Conservation (phyloP, 78 protist genomes). For the Dictyostelium firmibasis region DNA sequence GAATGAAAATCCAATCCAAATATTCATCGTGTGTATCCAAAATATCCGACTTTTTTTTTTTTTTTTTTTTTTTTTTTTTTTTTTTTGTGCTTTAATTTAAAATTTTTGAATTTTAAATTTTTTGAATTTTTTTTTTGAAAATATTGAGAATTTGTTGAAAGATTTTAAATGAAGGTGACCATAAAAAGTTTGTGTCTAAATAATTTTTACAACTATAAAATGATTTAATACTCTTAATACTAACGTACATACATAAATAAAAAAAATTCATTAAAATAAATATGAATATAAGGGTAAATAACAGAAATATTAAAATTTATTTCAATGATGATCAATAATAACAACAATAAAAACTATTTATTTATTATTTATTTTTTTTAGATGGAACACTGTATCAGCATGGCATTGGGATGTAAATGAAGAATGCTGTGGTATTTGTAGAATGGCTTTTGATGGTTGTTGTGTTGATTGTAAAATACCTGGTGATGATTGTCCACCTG, state of each 20-base stretch:
- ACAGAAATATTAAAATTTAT: background rate
- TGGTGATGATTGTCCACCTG: constrained; percentile 95
- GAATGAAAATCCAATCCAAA: too few species aligned
- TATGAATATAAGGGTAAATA: background rate
- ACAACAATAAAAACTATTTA: background rate
- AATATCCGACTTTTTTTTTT: too few species aligned
- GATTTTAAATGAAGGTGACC: constrained; percentile 7
- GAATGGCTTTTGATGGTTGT: constrained; percentile 87
- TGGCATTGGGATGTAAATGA: constrained; percentile 90
- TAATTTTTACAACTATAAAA: too few species aligned
- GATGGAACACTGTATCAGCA: constrained; percentile 66
- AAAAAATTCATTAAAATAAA: too few species aligned
- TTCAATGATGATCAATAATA: background rate
- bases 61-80: too few species aligned
- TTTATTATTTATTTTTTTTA: background rate
- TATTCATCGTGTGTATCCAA: too few species aligned
- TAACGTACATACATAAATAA: too few species aligned
- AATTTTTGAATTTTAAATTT: too few species aligned
- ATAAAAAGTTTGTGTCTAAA: background rate
- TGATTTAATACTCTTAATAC: too few species aligned
- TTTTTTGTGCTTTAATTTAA: too few species aligned
- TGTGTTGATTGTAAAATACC: constrained; percentile 92
- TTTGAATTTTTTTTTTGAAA: too few species aligned
- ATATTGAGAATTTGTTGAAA: too few species aligned
- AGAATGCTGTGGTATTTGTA: constrained; percentile 94